Base-by-base conservation (phyloP, 805 yeast species). In the Lachancea mirantina region DNA sequence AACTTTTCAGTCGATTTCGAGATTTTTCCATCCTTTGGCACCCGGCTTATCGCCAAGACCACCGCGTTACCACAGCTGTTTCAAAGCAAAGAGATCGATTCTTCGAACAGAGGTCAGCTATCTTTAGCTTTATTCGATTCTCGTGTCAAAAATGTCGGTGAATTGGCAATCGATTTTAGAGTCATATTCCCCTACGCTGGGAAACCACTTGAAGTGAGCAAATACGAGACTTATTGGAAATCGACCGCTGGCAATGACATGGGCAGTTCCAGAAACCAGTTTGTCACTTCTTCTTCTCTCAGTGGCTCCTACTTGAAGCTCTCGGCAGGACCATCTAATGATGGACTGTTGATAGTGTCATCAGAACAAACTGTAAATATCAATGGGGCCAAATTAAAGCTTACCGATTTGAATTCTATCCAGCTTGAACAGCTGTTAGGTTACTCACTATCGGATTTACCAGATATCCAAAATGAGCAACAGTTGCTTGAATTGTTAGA, bases 141-240 rank as follows among this genome's bases (percentile, higher is more conserved):
- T 24, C 68, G 95, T 45, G 62, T 89, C 45, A 76, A 82, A 46
- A 76, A 80, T 36, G 79, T 88, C 39, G 98, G 98, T 9, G 81
- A 78, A 38, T 59, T 89, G 26, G 69, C 70, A 22, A 82, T 88
- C 57, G 73, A 75, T 41, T 85, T 77, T 59, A 88, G 84, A 48
- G 73, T 89, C 3, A 84, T 89, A 31, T 77, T 78, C 54, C 96
- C 98, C n/a, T 92, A 80, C 52, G 67, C 78, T 5, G 96, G 96
- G 5, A 60, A 56, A 24, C 80, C 94, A 4, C 62, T 89, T 38
- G 96, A 88, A 56, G 81, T 94, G 26, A 78, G 94, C 8, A 84
- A 85, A 61, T 87, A 83, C 53, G 96, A 88, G 50, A 89, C 97
- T 0, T 89, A 89, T 59, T 89, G 98, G 98, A 92, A 88, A 58